Evolutionary conservation across 2,329 filamentous ascomycete species (phyloP), one percentile per base, ranked within the genome.

Genomic region (Aureobasidium lini): DNA sequence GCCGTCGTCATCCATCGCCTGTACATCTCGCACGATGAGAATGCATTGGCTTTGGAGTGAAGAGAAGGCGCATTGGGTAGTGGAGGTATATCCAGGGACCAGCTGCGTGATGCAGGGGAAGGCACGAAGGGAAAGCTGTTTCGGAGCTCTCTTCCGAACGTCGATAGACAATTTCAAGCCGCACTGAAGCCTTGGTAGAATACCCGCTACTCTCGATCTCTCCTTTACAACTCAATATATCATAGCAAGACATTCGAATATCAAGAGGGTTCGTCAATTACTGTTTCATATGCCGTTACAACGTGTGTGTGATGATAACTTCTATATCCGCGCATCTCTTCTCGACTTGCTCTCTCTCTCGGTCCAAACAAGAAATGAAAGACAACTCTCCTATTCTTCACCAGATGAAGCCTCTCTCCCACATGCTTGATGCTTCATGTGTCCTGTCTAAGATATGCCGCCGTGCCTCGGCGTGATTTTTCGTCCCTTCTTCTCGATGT

Each of bases 231-330:
- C 23, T 23, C 23, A 23, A 23, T 3, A 23, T 23, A 23, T 23
- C 23, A 23, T 23, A 23, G 23, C 23, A 23, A 3, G 23, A 23
- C 23, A 23, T 23, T 23, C 23, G 23, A 23, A 23, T 23, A 23
- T 23, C 23, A 28, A 43, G 11, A 34, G 16, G 34, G 16, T 36
- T 56, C 39, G 52, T 56, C 40, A 56, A 36, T 56, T 34, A 56
- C 39, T 56, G 28, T 32, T n/a, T 56, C 40, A 44, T 56, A 28
- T 28, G 16, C 40, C 52, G 32, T 56, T 56, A 56, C 52, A 36
- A 56, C 52, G 46, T 47, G 47, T 52, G 49, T 53, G 40, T 56
- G 52, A 44, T 44, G 40, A 44, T 31, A 36, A 36, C 9, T 43
- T 56, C 52, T 56, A 44, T 56, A 44, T 56, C 40, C 29, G 52